Conservation (phyloP, 2,329 filamentous ascomycete genomes). For the Penicillium capsulatum region DNA sequence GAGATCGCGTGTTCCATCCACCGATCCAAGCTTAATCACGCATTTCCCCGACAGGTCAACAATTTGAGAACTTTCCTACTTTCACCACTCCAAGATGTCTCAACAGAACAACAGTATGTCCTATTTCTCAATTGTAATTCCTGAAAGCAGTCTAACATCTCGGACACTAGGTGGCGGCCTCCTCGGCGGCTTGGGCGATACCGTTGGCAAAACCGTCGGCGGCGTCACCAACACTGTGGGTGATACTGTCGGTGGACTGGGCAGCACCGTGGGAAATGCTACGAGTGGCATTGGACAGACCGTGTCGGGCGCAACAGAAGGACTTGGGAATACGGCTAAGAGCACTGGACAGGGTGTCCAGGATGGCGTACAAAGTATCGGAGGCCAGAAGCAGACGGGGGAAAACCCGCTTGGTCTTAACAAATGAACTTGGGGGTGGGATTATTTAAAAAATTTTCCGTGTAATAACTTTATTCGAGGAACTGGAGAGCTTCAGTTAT, state of each 20-base stretch:
- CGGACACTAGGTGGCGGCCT: slow-evolving; percentile 15
- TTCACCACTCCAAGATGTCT: slow-evolving; percentile 15
- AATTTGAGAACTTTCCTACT: too few species aligned
- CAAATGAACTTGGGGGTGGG: neutral
- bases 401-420: slow-evolving; percentile 22
- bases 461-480: too few species aligned
- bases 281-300: slow-evolving; percentile 30
- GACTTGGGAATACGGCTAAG: slow-evolving; percentile 30
- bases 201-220: slow-evolving; percentile 29
- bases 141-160: neutral
- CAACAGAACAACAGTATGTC: slow-evolving; percentile 13
- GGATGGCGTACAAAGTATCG: slow-evolving; percentile 12
- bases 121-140: neutral
- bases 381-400: slow-evolving; percentile 20
- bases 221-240: slow-evolving; percentile 34
- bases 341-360: slow-evolving; percentile 14
- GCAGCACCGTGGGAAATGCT: slow-evolving; percentile 34
- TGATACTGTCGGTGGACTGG: slow-evolving; percentile 25
- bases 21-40: too few species aligned
- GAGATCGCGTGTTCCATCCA: too few species aligned
- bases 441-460: too few species aligned
- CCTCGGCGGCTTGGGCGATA: slow-evolving; percentile 27
- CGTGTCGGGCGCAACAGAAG: slow-evolving; percentile 27
- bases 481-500: too few species aligned
- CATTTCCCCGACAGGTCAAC: too few species aligned